Evolutionary conservation across 768 basidiomycete genomes (phyloP).

Genomic region (Lyophyllum decastes): DNA sequence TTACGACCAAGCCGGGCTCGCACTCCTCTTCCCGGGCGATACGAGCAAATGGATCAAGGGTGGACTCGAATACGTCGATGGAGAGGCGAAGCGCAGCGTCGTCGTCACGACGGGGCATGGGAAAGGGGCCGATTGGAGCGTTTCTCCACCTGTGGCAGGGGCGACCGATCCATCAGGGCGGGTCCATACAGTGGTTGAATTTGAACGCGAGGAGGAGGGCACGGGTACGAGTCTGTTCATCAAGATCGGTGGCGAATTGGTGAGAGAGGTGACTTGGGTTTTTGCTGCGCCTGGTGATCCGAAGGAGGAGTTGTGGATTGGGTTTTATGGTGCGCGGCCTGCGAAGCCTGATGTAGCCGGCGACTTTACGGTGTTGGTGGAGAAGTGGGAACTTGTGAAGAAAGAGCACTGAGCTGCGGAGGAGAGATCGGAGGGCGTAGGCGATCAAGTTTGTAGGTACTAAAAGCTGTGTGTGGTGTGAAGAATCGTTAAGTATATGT

Average conservation of each 20-base stretch:
- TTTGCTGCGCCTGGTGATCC: conserved; percentile 11
- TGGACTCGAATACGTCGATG: conserved; percentile 18
- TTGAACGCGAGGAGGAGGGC: conserved; percentile 19
- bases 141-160: conserved; percentile 13
- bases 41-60: conserved; percentile 19
- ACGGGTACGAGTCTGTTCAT: conserved; percentile 18
- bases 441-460: background rate
- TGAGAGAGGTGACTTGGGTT: conserved; percentile 22
- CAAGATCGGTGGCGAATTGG: conserved; percentile 18
- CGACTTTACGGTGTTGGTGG: conserved; percentile 2
- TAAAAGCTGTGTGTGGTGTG: background rate
- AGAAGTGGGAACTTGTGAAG: conserved; percentile 11
- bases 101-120: conserved; percentile 14
- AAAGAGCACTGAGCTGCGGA: background rate
- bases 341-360: conserved; percentile 9
- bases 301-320: conserved; percentile 18
- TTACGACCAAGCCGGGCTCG: conserved; percentile 19
- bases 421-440: background rate
- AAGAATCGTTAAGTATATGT: background rate
- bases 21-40: conserved; percentile 14
- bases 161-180: conserved; percentile 1
- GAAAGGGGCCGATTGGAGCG: conserved; percentile 19
- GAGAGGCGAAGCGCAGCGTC: conserved; percentile 16
- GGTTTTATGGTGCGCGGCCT: conserved; percentile 17
- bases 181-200: conserved; percentile 14